phyloP scores from a whole-genome alignment of 768 basidiomycete species.

The Mycena galericulata region DNA sequence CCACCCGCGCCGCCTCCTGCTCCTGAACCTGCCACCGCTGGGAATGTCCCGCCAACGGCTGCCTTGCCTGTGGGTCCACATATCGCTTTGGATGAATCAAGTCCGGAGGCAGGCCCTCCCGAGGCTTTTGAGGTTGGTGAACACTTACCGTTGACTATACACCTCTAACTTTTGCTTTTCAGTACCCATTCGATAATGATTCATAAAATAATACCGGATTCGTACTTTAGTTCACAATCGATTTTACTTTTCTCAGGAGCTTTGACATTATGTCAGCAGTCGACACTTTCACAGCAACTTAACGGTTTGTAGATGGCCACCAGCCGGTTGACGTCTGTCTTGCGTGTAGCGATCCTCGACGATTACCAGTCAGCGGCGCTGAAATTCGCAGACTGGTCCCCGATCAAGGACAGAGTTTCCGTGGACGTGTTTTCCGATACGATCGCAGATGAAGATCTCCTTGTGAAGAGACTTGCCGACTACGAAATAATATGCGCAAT shows the following conservation, averaged over 20 bases:
- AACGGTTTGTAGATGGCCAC: not conserved
- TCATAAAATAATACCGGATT: conserved; percentile 50
- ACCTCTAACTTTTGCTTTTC: conserved; percentile 37
- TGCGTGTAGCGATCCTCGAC: conserved; percentile 68
- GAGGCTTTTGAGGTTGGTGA: conserved; percentile 84
- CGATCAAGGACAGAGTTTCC: conserved; percentile 47
- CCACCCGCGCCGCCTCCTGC: conserved; percentile 49
- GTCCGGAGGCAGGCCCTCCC: conserved; percentile 81
- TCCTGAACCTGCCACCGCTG: conserved; percentile 31
- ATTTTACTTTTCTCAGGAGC: conserved; percentile 10
- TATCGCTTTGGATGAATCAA: conserved; percentile 77
- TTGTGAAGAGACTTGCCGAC: conserved; percentile 60
- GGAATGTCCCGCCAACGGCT: conserved; percentile 46
- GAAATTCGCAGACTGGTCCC: conserved; percentile 66
- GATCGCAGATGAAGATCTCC: conserved; percentile 60
- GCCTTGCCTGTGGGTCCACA: conserved; percentile 59
- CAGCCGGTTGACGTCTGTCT: conserved; percentile 17
- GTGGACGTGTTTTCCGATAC: conserved; percentile 66
- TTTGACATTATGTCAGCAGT: conserved; percentile 23
- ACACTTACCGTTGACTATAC: conserved; percentile 6
- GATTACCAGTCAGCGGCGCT: conserved; percentile 69
- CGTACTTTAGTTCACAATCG: conserved; percentile 25
- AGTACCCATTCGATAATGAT: conserved; percentile 86
- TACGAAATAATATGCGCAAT: conserved; percentile 73
- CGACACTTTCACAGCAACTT: not conserved